phyloP scores from a whole-genome alignment of 169 alveolate genomes.

The Plasmodium ovale region DNA sequence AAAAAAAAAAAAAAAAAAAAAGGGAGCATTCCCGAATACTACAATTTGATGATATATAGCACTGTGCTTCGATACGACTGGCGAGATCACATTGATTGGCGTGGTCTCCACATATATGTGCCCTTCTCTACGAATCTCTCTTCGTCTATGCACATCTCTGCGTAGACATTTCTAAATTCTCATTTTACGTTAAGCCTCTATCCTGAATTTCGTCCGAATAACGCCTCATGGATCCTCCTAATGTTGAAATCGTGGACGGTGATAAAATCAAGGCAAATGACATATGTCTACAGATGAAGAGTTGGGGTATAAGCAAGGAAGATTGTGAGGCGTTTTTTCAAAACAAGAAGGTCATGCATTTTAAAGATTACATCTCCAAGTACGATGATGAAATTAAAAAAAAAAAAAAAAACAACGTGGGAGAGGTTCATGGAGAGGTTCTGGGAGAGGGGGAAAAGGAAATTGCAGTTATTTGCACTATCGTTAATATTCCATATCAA shows the following conservation, averaged over 20 bases:
- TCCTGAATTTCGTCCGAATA: not conserved
- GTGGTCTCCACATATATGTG: too few species aligned
- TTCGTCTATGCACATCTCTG: too few species aligned
- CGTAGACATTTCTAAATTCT: too few species aligned
- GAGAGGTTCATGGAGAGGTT: not conserved
- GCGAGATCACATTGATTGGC: too few species aligned
- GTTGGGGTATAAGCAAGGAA: conserved; percentile 43
- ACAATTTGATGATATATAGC: too few species aligned
- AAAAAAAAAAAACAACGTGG: not conserved
- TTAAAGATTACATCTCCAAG: conserved; percentile 43
- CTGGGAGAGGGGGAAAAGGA: not conserved
- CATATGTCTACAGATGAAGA: conserved; percentile 11
- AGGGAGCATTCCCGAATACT: too few species aligned
- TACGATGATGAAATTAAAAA: conserved; percentile 57
- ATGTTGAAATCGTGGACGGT: not conserved
- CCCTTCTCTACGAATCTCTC: too few species aligned
- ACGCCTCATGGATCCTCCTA: not conserved
- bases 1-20: too few species aligned
- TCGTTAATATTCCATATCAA: conserved; percentile 73
- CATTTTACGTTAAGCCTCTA: too few species aligned
- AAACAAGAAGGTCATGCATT: conserved; percentile 29
- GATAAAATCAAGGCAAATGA: conserved; percentile 34
- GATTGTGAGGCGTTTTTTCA: conserved; percentile 18
- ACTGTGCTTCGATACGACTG: too few species aligned
- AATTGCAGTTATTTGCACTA: conserved; percentile 34